Evolutionary conservation across 306 rosid genomes (phyloP), one percentile per base, ranked within the genome.

Genomic region (Quillaja saponaria): DNA sequence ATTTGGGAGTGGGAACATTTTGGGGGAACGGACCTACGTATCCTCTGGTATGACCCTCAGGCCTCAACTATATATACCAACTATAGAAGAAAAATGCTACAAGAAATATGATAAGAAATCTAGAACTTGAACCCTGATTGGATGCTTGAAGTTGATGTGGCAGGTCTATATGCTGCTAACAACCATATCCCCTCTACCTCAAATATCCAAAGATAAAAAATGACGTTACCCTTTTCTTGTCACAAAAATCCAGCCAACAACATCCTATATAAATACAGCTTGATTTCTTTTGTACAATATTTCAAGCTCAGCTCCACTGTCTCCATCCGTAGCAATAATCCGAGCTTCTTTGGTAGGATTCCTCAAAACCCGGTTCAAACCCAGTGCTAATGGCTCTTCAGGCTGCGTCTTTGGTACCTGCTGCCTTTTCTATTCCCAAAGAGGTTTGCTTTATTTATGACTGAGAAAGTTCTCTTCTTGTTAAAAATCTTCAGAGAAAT

Each of bases 341-440:
- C 33, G 31, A 44, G 7, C 35, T 54, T 14, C 13, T n/a, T 20
- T 35, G 21, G 45, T 31, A 53, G 55, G 34, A 63, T 53, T 5
- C 58, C 20, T 38, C 16, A 47, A 51, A 20, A 34, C 45, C 69
- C 48, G 59, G 33, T 49, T 56, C 42, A 3, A n/a, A 62, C 56
- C 58, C 3, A 17, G 50, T 42, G 68, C 0, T 7, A 55, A 82
- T 83, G 85, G 81, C 83, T 61, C 85, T 77, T 16, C 83, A 78
- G 56, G 83, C 89, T 71, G 74, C 83, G 67, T 70, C 85, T 41
- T 46, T 80, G 71, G 81, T 80, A 51, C 76, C 83, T 75, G 70
- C 83, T 65, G 76, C 81, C 41, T 78, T 83, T 69, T 50, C 85
- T 18, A 49, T 68, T 25, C 77, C 79, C 25, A 83, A 71, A 66